Evolutionary conservation across 1,284 basidiomycete genomes (phyloP).

Genomic region (Xerocomus minutiporus): DNA sequence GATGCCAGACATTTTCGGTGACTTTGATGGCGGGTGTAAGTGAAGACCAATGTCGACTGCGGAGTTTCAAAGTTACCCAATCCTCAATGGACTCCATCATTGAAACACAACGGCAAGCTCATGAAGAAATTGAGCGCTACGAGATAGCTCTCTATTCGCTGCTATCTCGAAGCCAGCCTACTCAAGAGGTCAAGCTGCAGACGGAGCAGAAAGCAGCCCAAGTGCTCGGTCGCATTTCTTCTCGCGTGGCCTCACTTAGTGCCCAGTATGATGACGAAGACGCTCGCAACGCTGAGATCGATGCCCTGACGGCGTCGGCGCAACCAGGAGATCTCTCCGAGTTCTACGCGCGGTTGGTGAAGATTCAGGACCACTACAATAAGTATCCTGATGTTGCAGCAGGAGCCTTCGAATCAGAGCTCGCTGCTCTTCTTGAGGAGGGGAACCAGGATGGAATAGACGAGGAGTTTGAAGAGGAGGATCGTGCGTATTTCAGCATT

Average conservation of each 20-base stretch:
- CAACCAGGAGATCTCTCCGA: conserved; percentile 78
- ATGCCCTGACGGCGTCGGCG: conserved; percentile 51
- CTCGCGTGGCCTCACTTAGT: conserved; percentile 63
- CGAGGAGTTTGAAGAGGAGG: conserved; percentile 73
- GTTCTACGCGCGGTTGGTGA: conserved; percentile 91
- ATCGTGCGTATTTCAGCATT: conserved; percentile 51
- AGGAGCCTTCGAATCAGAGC: conserved; percentile 76
- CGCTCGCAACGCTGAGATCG: conserved; percentile 57
- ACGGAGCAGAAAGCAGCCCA: conserved; percentile 86
- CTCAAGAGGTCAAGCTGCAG: conserved; percentile 66
- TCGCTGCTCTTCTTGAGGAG: conserved; percentile 75
- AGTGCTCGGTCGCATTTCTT: conserved; percentile 77
- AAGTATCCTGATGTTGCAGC: conserved; percentile 88
- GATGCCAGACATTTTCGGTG: conserved; percentile 68
- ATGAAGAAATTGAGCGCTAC: conserved; percentile 93
- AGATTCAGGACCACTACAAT: conserved; percentile 92
- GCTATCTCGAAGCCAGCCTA: conserved; percentile 57
- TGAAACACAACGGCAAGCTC: conserved; percentile 88
- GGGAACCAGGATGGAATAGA: conserved; percentile 63
- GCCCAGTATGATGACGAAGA: conserved; percentile 73
- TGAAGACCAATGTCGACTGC: conserved; percentile 33
- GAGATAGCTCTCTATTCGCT: conserved; percentile 69
- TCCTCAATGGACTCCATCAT: conserved; percentile 80
- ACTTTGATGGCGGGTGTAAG: conserved; percentile 28
- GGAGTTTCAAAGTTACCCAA: conserved; percentile 50